Base-by-base conservation (phyloP, 2,329 filamentous ascomycete species). In the Hypoxylon sp. region DNA sequence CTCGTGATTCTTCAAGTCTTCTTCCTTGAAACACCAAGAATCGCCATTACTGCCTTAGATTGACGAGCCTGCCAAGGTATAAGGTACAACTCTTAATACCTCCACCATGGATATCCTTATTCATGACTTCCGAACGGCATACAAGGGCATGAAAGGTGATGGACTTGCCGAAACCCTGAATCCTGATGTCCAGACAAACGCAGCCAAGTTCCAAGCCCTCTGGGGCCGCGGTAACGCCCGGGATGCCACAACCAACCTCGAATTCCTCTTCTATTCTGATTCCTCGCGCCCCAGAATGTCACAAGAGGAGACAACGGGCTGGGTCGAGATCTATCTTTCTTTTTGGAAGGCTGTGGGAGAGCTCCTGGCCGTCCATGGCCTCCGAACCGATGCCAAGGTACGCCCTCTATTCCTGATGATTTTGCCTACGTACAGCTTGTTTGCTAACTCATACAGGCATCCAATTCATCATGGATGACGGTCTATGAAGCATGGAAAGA, bases 401-500 rank as follows among this genome's bases (percentile, higher is more conserved):
- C 48, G 65, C 15, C 10, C 18, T 21, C 4, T 11, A 15, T 21
- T 7, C 35, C 37, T 11, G 10, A 20, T 18, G 15, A 18, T 5
- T 4, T 20, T 6, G 7, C 7, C 21, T 49, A 35, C 20, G 11
- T 47, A 10, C 3, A 41, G 11, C 31, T 42, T 23, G 2, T 15
- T 33, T 40, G 15, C 48, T 61, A 26, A 57, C 55, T 37, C 54
- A 35, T 58, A 63, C 2, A 53, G 49, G 46, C 60, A 27, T 47
- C 60, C 1, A 51, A 74, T 66, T 77, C 85, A n/a, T 86, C 90
- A 55, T 96, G 91, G 88, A 83, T 83, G n/a, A 88, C 84, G 52
- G 90, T 93, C 0, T 99, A 97, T 70, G 89, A 92, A 60, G 79
- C 87, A 9, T 98, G 95, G 93, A 96, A 91, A 71, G 91, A 96